phyloP scores from a whole-genome alignment of 2,329 filamentous ascomycete species.

The Microascus cirrosus region DNA sequence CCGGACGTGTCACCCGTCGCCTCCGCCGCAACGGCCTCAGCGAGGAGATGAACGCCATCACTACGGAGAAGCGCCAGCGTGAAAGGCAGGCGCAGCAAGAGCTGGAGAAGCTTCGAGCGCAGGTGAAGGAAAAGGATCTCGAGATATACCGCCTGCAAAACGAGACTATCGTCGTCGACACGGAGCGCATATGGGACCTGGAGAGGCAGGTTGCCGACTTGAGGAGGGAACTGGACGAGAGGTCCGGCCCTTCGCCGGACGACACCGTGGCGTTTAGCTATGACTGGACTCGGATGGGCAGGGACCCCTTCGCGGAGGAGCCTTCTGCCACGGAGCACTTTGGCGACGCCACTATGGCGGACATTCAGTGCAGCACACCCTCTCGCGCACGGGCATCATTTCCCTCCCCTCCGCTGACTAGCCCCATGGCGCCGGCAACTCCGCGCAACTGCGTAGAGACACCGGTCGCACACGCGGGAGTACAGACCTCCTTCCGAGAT shows the following conservation, averaged over 20 bases:
- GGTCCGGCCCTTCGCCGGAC: conserved; percentile 9
- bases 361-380: conserved; percentile 41
- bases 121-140: conserved; percentile 37
- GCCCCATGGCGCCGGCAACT: conserved; percentile 25
- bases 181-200: conserved; percentile 28
- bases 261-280: conserved; percentile 10
- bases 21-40: conserved; percentile 44
- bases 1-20: conserved; percentile 45
- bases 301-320: conserved; percentile 31
- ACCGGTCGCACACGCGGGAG: conserved; percentile 20
- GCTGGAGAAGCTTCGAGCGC: conserved; percentile 32
- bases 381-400: conserved; percentile 33
- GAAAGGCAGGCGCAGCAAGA: conserved; percentile 29
- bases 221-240: conserved; percentile 17
- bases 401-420: conserved; percentile 44
- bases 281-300: conserved; percentile 40
- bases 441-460: conserved; percentile 16
- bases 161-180: conserved; percentile 36
- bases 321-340: conserved; percentile 29
- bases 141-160: conserved; percentile 43
- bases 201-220: conserved; percentile 26
- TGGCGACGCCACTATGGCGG: conserved; percentile 37
- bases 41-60: conserved; percentile 44
- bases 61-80: conserved; percentile 30
- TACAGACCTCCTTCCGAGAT: conserved; percentile 31